Evolutionary conservation across 2,329 filamentous ascomycete species (phyloP).

Genomic region (Fusarium coicis): DNA sequence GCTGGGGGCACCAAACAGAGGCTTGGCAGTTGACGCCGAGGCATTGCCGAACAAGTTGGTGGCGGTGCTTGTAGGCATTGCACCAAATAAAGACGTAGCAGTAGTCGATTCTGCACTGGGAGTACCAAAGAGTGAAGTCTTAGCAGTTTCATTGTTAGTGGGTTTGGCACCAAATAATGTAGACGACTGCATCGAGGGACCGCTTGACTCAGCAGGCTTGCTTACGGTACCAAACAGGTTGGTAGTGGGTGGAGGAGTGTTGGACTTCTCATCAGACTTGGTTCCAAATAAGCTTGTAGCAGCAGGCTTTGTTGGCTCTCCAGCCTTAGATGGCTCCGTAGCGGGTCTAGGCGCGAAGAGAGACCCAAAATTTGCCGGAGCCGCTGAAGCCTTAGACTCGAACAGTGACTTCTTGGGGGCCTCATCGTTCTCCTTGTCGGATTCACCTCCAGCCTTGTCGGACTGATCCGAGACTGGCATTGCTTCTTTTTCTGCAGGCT

Average conservation of each 20-base stretch:
- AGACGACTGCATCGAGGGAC: conserved; percentile 44
- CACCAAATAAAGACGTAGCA: conserved; percentile 39
- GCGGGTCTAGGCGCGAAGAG: conserved; percentile 50
- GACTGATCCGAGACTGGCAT: conserved; percentile 41
- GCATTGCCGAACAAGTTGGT: conserved; percentile 48
- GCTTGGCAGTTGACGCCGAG: conserved; percentile 37
- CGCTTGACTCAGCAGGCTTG: conserved; percentile 47
- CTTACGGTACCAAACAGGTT: conserved; percentile 53
- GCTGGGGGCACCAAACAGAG: conserved; percentile 46
- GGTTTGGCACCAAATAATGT: conserved; percentile 51
- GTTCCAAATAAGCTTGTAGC: conserved; percentile 51
- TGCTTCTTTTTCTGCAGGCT: conserved; percentile 44
- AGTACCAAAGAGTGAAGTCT: conserved; percentile 48
- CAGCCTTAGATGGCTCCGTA: conserved; percentile 43
- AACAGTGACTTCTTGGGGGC: conserved; percentile 49
- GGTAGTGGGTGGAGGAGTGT: conserved; percentile 33
- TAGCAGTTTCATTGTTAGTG: conserved; percentile 32
- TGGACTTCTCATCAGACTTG: conserved; percentile 48
- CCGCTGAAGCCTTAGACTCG: conserved; percentile 46
- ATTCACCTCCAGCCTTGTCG: conserved; percentile 52
- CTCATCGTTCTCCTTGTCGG: conserved; percentile 58
- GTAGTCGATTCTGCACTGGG: conserved; percentile 28
- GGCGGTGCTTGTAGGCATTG: conserved; percentile 40
- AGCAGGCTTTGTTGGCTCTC: conserved; percentile 43
- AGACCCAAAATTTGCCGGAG: conserved; percentile 45